These are phyloP conservation scores for Wickerhamiella australiensis DNA, from an alignment of 805 yeast genomes.

Conservation along the genomic window DNA sequence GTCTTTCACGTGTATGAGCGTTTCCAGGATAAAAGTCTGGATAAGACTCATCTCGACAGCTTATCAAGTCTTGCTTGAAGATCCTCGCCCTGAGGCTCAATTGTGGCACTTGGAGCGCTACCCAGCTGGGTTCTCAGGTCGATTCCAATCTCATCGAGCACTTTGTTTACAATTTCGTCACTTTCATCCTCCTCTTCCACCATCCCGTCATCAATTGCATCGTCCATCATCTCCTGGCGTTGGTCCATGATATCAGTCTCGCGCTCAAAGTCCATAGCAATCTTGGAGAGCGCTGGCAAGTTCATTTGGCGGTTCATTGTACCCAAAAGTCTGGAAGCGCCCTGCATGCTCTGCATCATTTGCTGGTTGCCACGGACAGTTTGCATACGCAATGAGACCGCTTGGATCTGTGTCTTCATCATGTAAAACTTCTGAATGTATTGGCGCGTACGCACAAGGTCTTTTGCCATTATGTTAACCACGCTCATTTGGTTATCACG, in stretches of 20 bases:
- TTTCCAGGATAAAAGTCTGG: neutral
- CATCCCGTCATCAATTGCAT: slow-evolving; percentile 93
- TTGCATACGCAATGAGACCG: slow-evolving; percentile 82
- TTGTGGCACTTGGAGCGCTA: slow-evolving; percentile 37
- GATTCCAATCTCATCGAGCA: slow-evolving; percentile 91
- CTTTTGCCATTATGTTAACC: slow-evolving; percentile 91
- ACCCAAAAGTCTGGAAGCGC: slow-evolving; percentile 73
- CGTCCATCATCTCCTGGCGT: slow-evolving; percentile 97
- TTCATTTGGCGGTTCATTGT: slow-evolving; percentile 88
- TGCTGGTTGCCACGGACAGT: slow-evolving; percentile 87
- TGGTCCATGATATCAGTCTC: slow-evolving; percentile 97
- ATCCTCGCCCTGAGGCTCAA: slow-evolving; percentile 54
- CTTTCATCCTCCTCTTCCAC: slow-evolving; percentile 80
- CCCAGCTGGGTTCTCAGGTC: slow-evolving; percentile 47
- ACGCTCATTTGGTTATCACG: slow-evolving; percentile 80
- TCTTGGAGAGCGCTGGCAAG: slow-evolving; percentile 72
- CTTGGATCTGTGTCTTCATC: slow-evolving; percentile 93
- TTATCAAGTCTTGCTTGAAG: slow-evolving; percentile 80
- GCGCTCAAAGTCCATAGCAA: slow-evolving; percentile 89
- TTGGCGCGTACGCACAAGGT: slow-evolving; percentile 74
- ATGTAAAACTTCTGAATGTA: slow-evolving; percentile 75
- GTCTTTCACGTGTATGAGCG: neutral
- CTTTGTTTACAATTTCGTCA: slow-evolving; percentile 82
- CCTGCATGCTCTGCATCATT: slow-evolving; percentile 89
- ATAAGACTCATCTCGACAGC: slow-evolving; percentile 27